A percentile compares a stretch with the other conserved stretches of the same genome.
Evolutionary conservation across 176 grass and related monocot genomes (phyloP).

Genomic region (Ampelocalamus luodianensis): DNA sequence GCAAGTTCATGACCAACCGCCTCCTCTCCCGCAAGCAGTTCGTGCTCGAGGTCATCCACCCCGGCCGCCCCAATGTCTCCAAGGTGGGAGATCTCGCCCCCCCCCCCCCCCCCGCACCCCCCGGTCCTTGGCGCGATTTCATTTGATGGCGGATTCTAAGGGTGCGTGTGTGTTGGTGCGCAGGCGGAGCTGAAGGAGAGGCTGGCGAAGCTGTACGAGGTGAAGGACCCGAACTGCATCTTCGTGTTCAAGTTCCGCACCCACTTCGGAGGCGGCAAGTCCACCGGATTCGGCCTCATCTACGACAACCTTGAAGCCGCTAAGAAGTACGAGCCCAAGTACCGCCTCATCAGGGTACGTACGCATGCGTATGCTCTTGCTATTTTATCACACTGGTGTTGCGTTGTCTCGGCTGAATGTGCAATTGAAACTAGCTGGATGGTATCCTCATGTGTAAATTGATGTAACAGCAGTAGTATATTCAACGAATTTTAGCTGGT

Average conservation of each 20-base stretch:
- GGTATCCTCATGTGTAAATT: not conserved
- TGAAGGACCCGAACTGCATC: constrained; percentile 85
- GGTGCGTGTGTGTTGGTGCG: not conserved
- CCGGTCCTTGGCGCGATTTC: not conserved
- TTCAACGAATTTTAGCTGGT: not conserved
- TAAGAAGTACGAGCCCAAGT: constrained; percentile 95
- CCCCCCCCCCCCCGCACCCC: not conserved
- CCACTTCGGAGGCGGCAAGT: constrained; percentile 98
- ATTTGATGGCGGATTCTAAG: not conserved
- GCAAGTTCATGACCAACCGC: constrained; percentile 99
- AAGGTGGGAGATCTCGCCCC: constrained; percentile 54
- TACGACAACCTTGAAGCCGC: constrained; percentile 80
- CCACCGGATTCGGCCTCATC: constrained; percentile 88
- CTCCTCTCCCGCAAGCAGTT: constrained; percentile 93
- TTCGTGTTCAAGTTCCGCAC: constrained; percentile 97
- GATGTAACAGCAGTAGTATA: not conserved
- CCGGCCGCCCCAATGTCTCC: constrained; percentile 89
- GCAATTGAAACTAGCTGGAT: not conserved
- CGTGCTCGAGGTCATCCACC: constrained; percentile 94
- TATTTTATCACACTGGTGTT: not conserved
- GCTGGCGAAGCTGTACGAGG: constrained; percentile 72
- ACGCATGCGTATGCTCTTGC: not conserved
- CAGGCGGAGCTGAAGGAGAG: constrained; percentile 89
- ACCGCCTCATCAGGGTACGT: constrained; percentile 91
- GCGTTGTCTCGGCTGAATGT: not conserved